These are phyloP conservation scores for Boletellus deceptivus DNA, from an alignment of 1,284 basidiomycete genomes.

Conservation along the genomic window DNA sequence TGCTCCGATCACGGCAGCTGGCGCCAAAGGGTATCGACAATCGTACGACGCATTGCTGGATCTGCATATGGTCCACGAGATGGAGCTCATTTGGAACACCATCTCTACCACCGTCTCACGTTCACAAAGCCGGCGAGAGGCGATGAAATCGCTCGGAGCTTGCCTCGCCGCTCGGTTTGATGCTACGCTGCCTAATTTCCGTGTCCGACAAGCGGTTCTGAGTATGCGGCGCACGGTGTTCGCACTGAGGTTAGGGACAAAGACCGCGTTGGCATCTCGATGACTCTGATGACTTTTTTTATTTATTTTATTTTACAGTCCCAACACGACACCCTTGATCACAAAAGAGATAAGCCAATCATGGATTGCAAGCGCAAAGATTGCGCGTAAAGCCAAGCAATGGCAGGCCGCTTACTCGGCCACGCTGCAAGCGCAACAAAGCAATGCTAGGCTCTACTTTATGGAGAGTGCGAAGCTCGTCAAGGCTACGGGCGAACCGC, in stretches of 20 bases:
- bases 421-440: conserved; percentile 85
- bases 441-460: conserved; percentile 77
- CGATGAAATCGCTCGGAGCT: conserved; percentile 25
- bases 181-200: conserved; percentile 86
- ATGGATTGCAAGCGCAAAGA: conserved; percentile 94
- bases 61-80: conserved; percentile 87
- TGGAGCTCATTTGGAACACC: conserved; percentile 72
- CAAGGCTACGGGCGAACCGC: conserved; percentile 76
- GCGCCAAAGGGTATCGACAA: conserved; percentile 77
- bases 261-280: background rate
- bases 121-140: conserved; percentile 37
- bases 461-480: conserved; percentile 91
- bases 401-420: conserved; percentile 98
- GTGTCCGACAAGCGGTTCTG: conserved; percentile 87
- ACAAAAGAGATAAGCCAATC: conserved; percentile 71
- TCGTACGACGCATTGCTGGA: conserved; percentile 87
- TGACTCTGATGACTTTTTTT: conserved; percentile 11
- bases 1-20: conserved; percentile 77
- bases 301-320: conserved; percentile 7
- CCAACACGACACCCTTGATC: conserved; percentile 37
- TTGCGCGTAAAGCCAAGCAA: conserved; percentile 93
- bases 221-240: conserved; percentile 90
- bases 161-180: conserved; percentile 64
- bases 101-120: conserved; percentile 36
- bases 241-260: conserved; percentile 56